Evolutionary conservation across 2,329 filamentous ascomycete species (phyloP), one percentile per base, ranked within the genome.

Genomic region (Trichocomaceae sp.): DNA sequence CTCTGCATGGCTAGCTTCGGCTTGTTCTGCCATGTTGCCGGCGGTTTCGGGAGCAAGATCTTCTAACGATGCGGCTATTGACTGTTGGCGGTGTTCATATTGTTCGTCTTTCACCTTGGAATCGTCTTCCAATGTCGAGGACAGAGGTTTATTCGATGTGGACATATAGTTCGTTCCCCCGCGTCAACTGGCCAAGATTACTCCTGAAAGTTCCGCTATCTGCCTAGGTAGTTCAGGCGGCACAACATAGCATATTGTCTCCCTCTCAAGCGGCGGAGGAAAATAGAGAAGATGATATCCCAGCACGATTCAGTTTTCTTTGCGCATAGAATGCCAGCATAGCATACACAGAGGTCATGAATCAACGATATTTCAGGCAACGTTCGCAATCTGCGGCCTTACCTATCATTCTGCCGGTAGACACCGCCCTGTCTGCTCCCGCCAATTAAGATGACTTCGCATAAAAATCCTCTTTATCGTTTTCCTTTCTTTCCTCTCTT

Each of bases 331-430:
- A 45, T 17, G 15, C n/a, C 4, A 26, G 2, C 9, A 8, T 39
- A n/a, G 35, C 2, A 37, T n/a, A 37, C 12, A 39, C n/a, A 39
- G 13, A 5, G 33, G n/a, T 17, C 35, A 17, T n/a, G 35, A n/a
- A 17, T 17, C 5, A 17, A 15, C 13, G 15, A 39, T 39, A n/a
- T 39, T n/a, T 39, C 35, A 39, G 35, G 15, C 35, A 37, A 37
- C 33, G 56, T 54, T 26, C 58, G 50, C 58, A 56, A 68, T 53
- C 51, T 51, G 26, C 26, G 17, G 29, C 26, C 5, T 8, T n/a
- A 66, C 69, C 70, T 65, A 69, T 69, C 52, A 59, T 70, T 71
- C 54, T 54, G 58, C 69, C 69, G 62, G 63, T 29, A 47, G 57
- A 59, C 60, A 61, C 53, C 58, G 56, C 56, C 31, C 52, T 42